Percentiles rank a stretch among this genome's conserved stretches.
These are phyloP conservation scores for Xylaria grammica DNA, from an alignment of 495 filamentous ascomycete genomes.

Conservation along the genomic window DNA sequence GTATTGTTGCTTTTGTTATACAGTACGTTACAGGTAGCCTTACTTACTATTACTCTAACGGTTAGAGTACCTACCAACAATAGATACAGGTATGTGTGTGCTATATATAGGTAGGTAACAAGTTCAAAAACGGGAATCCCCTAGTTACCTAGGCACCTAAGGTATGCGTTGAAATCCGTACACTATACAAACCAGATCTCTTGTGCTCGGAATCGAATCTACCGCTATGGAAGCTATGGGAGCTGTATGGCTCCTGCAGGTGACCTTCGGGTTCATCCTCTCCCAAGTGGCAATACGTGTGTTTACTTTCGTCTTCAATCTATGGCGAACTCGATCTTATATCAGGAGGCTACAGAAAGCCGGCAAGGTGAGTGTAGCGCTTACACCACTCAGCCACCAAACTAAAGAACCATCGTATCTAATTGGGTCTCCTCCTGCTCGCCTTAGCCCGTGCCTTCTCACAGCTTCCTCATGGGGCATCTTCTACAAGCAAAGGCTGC, in stretches of 20 bases:
- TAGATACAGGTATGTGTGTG: too few species aligned
- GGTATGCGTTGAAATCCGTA: too few species aligned
- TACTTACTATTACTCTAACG: too few species aligned
- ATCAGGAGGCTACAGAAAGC: constrained; percentile 28
- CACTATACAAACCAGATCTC: too few species aligned
- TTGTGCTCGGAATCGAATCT: too few species aligned
- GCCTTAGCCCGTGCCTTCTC: constrained; percentile 35
- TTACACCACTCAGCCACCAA: neutral
- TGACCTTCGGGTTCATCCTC: constrained; percentile 26
- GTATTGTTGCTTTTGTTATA: too few species aligned
- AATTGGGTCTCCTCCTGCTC: neutral
- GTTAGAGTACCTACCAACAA: too few species aligned
- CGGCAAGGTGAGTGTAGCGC: constrained; percentile 28
- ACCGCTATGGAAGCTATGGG: constrained; percentile 22
- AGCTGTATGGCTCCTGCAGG: constrained; percentile 21
- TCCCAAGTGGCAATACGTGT: constrained; percentile 14
- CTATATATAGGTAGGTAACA: too few species aligned
- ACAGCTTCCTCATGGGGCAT: constrained; percentile 35
- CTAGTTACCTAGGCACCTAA: too few species aligned
- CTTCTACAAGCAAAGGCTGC: constrained; percentile 34
- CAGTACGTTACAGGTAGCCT: too few species aligned
- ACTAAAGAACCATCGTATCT: neutral
- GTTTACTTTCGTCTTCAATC: constrained; percentile 26
- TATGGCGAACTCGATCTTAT: constrained; percentile 26
- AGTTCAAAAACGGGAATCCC: too few species aligned